Evolutionary conservation across 768 basidiomycete species (phyloP), one percentile per base, ranked within the genome.

Genomic region (Podaxis rugospora): DNA sequence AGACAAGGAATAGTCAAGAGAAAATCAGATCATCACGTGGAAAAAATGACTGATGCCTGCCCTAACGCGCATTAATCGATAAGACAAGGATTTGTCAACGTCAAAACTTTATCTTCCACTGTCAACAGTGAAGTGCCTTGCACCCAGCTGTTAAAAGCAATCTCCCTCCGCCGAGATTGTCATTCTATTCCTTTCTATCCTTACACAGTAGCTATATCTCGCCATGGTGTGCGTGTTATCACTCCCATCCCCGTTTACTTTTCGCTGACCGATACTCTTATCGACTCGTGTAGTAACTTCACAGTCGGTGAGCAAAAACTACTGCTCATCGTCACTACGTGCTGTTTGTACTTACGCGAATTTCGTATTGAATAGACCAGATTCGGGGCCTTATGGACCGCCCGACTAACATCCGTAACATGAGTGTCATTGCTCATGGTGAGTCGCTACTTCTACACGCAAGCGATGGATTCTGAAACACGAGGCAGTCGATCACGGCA

Each of bases 401-500:
- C 74, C 86, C 92, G 68, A 93, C 92, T 59, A 95, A 94, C 76
- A 94, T 95, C 72, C 90, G 92, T 79, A 93, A 93, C 82, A 93
- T 93, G 92, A 90, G 88, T 85, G 91, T 92, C 70, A 92, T 92
- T 71, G 92, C 92, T 69, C 91, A 93, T 77, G 92, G 92, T 90
- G 59, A 70, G 87, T 77, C 39, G 55, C 50, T n/a, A 37, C 58
- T 57, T 51, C 35, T 56, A 37, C 55, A 63, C 61, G 49, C 46
- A 62, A 52, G 50, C 53, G 13, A 42, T 18, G 40, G 35, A 39
- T 44, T 68, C 58, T 65, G 51, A 65, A 42, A 42, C 51, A 28
- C 42, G 39, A 51, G 63, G 9, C 70, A 93, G 97, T 99, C 85
- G 97, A 99, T 78, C 97, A 99, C 81, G 97, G 97, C 80, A 99